phyloP scores from a whole-genome alignment of 257 asterid genomes.

The Forsythia viridissima region DNA sequence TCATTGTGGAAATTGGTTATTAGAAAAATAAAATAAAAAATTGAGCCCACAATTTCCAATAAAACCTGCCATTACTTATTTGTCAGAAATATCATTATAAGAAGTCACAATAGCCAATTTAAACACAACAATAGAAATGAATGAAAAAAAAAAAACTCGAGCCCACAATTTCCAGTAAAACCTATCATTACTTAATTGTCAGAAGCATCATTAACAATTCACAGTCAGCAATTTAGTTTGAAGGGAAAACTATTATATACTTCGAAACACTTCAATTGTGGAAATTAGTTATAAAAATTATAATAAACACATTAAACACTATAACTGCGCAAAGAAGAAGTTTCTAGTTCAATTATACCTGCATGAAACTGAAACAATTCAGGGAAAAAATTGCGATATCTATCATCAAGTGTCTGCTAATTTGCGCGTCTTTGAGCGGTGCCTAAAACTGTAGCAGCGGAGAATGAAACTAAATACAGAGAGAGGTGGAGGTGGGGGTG shows the following conservation, averaged over 20 bases:
- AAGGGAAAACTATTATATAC: neutral
- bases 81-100: neutral
- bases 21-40: neutral
- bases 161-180: slow-evolving; percentile 21
- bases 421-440: neutral
- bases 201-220: neutral
- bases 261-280: neutral
- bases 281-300: neutral
- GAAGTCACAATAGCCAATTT: neutral
- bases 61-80: slow-evolving; percentile 14
- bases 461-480: neutral
- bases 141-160: neutral
- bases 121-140: neutral
- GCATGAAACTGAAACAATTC: neutral
- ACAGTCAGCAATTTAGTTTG: neutral
- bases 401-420: neutral
- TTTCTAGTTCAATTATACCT: neutral
- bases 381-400: neutral
- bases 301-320: neutral
- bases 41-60: slow-evolving; percentile 25
- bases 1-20: neutral
- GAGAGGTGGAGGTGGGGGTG: neutral
- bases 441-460: neutral
- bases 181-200: slow-evolving; percentile 9
- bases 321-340: neutral